These are phyloP conservation scores for Gnomoniopsis smithogilvyi DNA, from an alignment of 2,329 filamentous ascomycete species.

Conservation along the genomic window DNA sequence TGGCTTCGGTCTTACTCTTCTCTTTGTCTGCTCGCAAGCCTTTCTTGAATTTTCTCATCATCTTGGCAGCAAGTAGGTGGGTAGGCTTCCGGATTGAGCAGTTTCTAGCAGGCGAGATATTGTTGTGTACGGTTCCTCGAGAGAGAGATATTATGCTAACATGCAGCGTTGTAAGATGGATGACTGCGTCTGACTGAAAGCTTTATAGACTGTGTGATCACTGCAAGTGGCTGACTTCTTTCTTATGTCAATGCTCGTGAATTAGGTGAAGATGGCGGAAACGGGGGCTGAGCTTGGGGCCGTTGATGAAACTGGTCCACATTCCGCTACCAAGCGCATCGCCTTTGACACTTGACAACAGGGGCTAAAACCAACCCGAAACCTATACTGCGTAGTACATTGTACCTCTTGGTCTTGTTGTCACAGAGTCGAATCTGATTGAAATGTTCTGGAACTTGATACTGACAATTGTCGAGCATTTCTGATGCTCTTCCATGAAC, in stretches of 20 bases:
- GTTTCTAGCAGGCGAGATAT: neutral
- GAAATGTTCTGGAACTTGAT: neutral
- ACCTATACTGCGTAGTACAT: too few species aligned
- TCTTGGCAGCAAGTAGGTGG: neutral
- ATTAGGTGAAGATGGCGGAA: neutral
- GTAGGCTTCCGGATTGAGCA: neutral
- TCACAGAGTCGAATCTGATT: neutral
- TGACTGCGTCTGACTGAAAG: too few species aligned
- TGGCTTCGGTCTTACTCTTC: too few species aligned
- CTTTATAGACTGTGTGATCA: too few species aligned
- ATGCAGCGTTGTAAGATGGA: too few species aligned
- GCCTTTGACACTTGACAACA: neutral
- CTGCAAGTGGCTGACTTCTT: neutral
- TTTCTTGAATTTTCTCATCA: slow-evolving; percentile 12
- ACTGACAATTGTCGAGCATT: neutral
- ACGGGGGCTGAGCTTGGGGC: neutral
- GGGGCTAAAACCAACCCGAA: slow-evolving; percentile 12
- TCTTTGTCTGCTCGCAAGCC: neutral
- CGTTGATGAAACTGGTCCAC: slow-evolving; percentile 7
- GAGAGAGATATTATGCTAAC: neutral
- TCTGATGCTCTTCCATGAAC: too few species aligned
- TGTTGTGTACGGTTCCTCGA: neutral
- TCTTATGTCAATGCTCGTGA: neutral
- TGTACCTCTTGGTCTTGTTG: neutral
- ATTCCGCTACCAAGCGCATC: neutral